Conservation (phyloP, 176 grass and related monocot genomes). For the Chloris gayana region DNA sequence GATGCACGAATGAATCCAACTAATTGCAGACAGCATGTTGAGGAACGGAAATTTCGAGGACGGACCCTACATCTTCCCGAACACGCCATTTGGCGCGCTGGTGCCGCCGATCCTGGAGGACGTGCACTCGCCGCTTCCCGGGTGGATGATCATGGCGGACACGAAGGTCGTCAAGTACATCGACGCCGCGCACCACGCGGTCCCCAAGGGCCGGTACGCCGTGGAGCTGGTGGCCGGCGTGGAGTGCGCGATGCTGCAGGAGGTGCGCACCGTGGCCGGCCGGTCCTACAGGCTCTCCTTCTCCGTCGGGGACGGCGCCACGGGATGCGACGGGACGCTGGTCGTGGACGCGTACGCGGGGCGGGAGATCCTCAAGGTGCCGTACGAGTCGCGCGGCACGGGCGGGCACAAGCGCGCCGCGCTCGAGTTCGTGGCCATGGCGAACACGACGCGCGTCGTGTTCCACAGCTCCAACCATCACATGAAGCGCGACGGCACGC, state of each 20-base stretch:
- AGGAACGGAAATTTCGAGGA: slow-evolving; percentile 65
- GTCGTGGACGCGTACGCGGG: slow-evolving; percentile 56
- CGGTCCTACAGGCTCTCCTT: slow-evolving; percentile 49
- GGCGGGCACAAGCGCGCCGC: slow-evolving; percentile 42
- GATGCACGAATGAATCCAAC: neutral
- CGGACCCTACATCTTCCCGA: slow-evolving; percentile 49
- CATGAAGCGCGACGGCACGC: slow-evolving; percentile 52
- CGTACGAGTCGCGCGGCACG: slow-evolving; percentile 43
- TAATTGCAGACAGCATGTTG: slow-evolving; percentile 27
- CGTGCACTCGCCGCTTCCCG: slow-evolving; percentile 63
- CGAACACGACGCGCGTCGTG: slow-evolving; percentile 44
- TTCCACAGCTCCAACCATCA: slow-evolving; percentile 50
- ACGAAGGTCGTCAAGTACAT: slow-evolving; percentile 62
- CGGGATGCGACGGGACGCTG: slow-evolving; percentile 41
- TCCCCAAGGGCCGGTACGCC: slow-evolving; percentile 51
- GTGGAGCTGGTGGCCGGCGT: slow-evolving; percentile 63
- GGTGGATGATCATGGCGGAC: slow-evolving; percentile 61
- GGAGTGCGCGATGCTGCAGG: slow-evolving; percentile 63
- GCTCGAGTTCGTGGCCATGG: slow-evolving; percentile 42
- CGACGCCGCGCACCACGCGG: slow-evolving; percentile 50
- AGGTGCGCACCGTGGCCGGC: slow-evolving; percentile 40
- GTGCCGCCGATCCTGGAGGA: slow-evolving; percentile 46
- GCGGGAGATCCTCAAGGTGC: slow-evolving; percentile 2
- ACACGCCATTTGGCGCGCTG: slow-evolving; percentile 50
- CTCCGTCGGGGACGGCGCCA: slow-evolving; percentile 49